Base-by-base conservation (phyloP, 148 eudicot species). In the Pouteria glomerata region DNA sequence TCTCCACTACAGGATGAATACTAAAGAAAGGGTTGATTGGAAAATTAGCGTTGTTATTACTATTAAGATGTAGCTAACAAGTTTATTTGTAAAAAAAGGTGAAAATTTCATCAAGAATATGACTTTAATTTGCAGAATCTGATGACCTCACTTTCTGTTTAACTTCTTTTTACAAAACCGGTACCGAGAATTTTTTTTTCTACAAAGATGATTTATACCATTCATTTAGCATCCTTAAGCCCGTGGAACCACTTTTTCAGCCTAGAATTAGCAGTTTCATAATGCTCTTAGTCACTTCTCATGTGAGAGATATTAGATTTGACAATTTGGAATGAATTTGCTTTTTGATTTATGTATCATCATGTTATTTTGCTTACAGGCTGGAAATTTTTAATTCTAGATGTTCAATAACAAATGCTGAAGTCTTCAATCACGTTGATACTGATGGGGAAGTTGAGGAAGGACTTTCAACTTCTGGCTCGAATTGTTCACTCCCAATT, bases 401-500 rank as follows among this genome's bases (percentile, higher is more conserved):
- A 71, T 93, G 98, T 78, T 88, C 90, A 35, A 84, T 88, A 62
- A 73, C 78, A 21, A 76, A 84, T 67, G 83, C 92, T 45, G 90
- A 88, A 72, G 73, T 87, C 59, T 72, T 78, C 23, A 80, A 80
- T 56, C 71, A 74, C 29, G 66, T 87, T 77, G 78, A 77, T 47
- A 76, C 74, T 64, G 82, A 76, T 44, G 88, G 84, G 66, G 93
- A 84, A 70, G 73, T 80, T 79, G 74, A 75, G 51, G 90, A 83
- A 69, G 88, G 82, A 42, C 50, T 80, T 35, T 69, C 87, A 59
- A 62, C 82, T 74, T 78, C 78, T 61, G 83, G 78, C 75, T 70
- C 90, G 39, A 74, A 53, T 76, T 79, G 77, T 77, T 57, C 86
- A 69, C 68, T 82, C 63, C 77, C 93, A 64, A 34, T 82, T 58